Evolutionary conservation across 495 filamentous ascomycete genomes (phyloP), one percentile per base, ranked within the genome.

Genomic region (Lasiosphaeriaceae sp.): DNA sequence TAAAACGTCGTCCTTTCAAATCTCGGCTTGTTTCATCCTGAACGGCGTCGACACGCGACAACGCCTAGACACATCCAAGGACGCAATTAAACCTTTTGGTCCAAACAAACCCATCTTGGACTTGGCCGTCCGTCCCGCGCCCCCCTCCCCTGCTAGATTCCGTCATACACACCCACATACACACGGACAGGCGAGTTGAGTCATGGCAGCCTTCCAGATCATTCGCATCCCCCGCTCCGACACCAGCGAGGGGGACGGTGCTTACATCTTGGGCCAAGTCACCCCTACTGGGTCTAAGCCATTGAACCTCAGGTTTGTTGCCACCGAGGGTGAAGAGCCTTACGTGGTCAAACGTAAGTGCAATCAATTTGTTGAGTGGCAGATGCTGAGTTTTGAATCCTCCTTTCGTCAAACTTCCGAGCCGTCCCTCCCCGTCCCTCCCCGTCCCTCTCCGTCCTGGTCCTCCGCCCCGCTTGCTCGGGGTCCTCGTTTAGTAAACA

Each of bases 251-350:
- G 73, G 78, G 23, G 73, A 77, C 6, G 70, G 72, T 8, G 63
- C 73, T 5, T 85, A 78, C 66, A 74, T 89, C 3, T 76, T 92
- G 6, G 61, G 88, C 21, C 75, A 86, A 59, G 75, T 86, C 34
- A 64, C 66, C 1, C 67, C 70, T n/a, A 65, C 71, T n/a, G 80
- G 79, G 12, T 63, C 74, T 17, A 71, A 73, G 49, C 69, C 70
- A 4, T 59, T 89, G 11, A 85, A 89, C 59, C 55, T 90, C 49
- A 82, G 80, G 49, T 71, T 92, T 31, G 72, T 81, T 49, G 87
- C 82, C 1, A 90, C 88, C n/a, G 87, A 92, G 63, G 82, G 83
- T 37, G 77, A 80, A 37, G 71, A 70, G 45, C 83, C 86, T 7
- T 92, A 86, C 66, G 68, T 73, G 20, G 66, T 78, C 50, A 73